Percentiles rank a stretch among this genome's conserved stretches.
Evolutionary conservation across 2,329 filamentous ascomycete genomes (phyloP).

Genomic region (Stachybotrys echinatus): DNA sequence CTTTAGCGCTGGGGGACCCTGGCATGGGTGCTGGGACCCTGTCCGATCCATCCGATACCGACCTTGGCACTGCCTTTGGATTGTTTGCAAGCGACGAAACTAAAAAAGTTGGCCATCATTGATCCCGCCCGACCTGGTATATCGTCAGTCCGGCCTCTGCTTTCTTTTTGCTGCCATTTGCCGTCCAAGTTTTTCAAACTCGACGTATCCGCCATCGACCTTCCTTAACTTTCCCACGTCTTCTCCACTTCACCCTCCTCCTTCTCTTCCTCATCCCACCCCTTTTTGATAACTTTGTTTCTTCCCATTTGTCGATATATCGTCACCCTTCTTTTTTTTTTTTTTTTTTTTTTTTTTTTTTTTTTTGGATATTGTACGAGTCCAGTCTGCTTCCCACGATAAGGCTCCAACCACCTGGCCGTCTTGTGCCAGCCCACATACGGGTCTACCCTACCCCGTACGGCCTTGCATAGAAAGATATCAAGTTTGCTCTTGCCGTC

Average conservation of each 20-base stretch:
- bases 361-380: background rate
- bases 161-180: background rate
- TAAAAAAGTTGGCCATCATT: background rate
- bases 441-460: too few relatives aligned
- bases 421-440: too few relatives aligned
- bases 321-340: background rate
- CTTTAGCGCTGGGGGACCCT: background rate
- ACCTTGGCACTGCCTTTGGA: background rate
- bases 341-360: too few relatives aligned
- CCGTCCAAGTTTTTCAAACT: background rate
- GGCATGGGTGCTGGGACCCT: background rate
- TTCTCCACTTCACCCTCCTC: background rate
- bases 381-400: background rate
- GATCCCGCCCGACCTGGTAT: background rate
- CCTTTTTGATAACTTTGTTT: background rate
- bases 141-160: background rate
- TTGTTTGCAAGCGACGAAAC: background rate
- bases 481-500: too few relatives aligned
- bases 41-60: background rate
- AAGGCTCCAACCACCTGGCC: too few relatives aligned
- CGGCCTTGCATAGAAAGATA: too few relatives aligned
- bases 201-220: background rate
- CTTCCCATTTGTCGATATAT: too few relatives aligned
- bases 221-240: background rate
- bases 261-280: background rate